A percentile compares a stretch with the other conserved stretches of the same genome.
Conservation (phyloP, 2,329 filamentous ascomycete species). For the Cladosporium sp. region DNA sequence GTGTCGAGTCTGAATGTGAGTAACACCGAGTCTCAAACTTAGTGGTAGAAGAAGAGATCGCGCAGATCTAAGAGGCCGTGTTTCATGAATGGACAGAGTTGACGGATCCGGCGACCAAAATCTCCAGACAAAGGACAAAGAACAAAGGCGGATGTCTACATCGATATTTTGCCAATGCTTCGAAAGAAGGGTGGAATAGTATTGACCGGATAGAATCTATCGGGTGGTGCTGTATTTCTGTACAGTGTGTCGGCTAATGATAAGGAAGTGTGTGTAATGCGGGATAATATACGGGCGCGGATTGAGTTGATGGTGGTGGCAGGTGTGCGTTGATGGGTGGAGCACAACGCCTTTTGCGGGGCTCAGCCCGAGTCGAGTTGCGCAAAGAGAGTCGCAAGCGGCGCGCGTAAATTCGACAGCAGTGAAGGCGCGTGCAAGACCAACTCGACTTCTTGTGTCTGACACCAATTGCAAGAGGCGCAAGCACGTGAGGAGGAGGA, state of each 20-base stretch:
- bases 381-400: conserved; percentile 1
- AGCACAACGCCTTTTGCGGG: conserved; percentile 5
- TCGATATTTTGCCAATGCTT: background rate
- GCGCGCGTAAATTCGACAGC: conserved; percentile 5
- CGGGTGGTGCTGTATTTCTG: background rate
- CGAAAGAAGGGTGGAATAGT: background rate
- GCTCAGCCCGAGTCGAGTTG: background rate
- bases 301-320: background rate
- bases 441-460: background rate
- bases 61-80: background rate
- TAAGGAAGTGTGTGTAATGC: background rate
- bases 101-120: background rate
- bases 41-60: background rate
- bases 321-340: background rate
- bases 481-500: background rate
- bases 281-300: background rate
- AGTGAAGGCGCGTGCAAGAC: background rate
- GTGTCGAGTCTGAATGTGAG: background rate
- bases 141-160: background rate
- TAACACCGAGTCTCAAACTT: background rate
- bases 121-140: background rate
- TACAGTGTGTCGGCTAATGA: background rate
- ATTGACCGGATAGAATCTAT: background rate
- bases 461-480: background rate
- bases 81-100: background rate